Conservation (phyloP, 1,284 basidiomycete species). For the Cryptococcus sp. region DNA sequence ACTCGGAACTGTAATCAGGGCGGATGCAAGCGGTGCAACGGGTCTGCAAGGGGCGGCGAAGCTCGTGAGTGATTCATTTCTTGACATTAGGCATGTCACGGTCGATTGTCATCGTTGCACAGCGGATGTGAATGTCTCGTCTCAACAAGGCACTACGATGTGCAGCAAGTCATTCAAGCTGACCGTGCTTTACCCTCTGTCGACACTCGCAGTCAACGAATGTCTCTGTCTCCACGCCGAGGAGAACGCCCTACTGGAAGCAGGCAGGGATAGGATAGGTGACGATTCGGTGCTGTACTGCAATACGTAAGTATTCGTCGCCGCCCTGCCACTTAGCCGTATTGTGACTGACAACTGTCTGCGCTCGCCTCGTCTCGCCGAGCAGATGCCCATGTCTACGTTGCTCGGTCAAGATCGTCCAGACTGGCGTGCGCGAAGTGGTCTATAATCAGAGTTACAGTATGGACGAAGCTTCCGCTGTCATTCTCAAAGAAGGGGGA, state of each 20-base stretch:
- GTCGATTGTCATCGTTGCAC: background rate
- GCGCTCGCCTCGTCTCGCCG: constrained; percentile 58
- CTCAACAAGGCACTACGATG: no score
- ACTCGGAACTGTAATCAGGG: constrained; percentile 84
- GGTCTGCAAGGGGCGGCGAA: constrained; percentile 58
- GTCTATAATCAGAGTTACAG: constrained; percentile 96
- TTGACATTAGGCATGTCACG: background rate
- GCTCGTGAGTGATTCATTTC: constrained; percentile 49
- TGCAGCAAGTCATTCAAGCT: no score
- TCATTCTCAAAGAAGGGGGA: constrained; percentile 73
- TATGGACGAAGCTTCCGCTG: constrained; percentile 84
- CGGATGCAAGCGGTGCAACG: constrained; percentile 81
- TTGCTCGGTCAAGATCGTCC: constrained; percentile 92
- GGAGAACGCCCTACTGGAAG: constrained; percentile 95
- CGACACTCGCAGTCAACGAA: constrained; percentile 60
- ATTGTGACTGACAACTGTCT: background rate
- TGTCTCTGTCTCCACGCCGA: constrained; percentile 97
- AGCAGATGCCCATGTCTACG: constrained; percentile 91
- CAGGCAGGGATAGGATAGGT: constrained; percentile 81
- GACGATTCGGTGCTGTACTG: constrained; percentile 87
- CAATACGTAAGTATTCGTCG: constrained; percentile 60
- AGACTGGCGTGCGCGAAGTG: constrained; percentile 88
- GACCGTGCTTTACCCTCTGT: background rate
- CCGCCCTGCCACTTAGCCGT: background rate
- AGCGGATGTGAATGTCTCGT: no score